Evolutionary conservation across 139 green algal genomes (phyloP), one percentile per base, ranked within the genome.

Genomic region (Limnomonas spitsbergensis): DNA sequence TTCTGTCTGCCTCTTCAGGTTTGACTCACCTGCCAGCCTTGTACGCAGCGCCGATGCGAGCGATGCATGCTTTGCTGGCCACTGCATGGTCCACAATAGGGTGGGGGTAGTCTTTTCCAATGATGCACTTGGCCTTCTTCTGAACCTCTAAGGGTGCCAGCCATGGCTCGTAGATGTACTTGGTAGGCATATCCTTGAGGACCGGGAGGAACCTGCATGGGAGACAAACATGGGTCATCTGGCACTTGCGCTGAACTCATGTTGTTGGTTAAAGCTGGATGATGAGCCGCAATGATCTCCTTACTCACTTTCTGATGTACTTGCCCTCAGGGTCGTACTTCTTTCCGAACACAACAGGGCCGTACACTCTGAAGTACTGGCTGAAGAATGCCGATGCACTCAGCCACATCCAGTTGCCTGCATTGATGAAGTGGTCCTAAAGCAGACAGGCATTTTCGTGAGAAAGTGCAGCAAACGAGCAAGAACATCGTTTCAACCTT

Each of bases 141-240:
- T 98, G 94, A 66, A 97, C 94, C 4, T 90, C 87, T 35, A 92
- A 42, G 0, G 95, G 94, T 1, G 94, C 93, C 0, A 85, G 94
- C 95, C 95, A 98, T 0, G 95, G 95, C 86, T 96, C 93, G 72
- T 97, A 98, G 37, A 99, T 97, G 89, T 97, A 98, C 85, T 95
- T 93, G 34, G 83, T 78, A 0, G 95, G 95, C 82, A 98, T 91
- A 85, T 97, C 76, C 83, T 97, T 97, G 29, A 98, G 88, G 37
- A 90, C 94, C 2, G 94, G 94, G 39, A 98, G 77, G 76, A 92
- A 98, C 77, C 92, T 86, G 77, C 84, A 82, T 68, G n/a, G n/a
- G n/a, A n/a, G n/a, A n/a, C n/a, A n/a, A n/a, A n/a, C 94, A n/a
- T n/a, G n/a, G n/a, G n/a, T n/a, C n/a, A n/a, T n/a, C n/a, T n/a